Percentiles rank a stretch among this genome's conserved stretches.
phyloP scores from a whole-genome alignment of 1,284 basidiomycete species.

The Cutaneotrichosporon curvatum region DNA sequence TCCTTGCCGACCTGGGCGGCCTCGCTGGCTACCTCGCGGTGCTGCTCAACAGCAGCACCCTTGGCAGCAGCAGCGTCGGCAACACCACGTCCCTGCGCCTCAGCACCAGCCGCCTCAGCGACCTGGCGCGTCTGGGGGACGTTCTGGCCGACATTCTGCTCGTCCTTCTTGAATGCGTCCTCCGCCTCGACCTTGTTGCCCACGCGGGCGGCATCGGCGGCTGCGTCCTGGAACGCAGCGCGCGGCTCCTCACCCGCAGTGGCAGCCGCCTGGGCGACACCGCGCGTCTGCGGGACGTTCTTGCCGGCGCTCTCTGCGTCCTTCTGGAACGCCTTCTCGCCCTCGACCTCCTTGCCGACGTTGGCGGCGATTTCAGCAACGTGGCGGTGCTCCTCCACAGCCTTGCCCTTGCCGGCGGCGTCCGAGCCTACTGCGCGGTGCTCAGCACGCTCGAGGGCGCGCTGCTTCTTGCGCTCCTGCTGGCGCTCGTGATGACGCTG shows the following conservation, averaged over 20 bases:
- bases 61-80: not conserved
- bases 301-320: not conserved
- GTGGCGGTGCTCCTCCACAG: not conserved
- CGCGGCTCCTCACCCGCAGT: no score
- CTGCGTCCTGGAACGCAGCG: not conserved
- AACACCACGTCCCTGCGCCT: no score
- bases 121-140: not conserved
- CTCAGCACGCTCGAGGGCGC: conserved; percentile 1
- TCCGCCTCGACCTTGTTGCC: not conserved
- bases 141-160: not conserved
- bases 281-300: conserved; percentile 1
- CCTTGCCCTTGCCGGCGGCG: not conserved
- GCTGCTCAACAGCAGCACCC: not conserved
- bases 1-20: not conserved
- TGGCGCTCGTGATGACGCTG: not conserved
- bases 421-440: conserved; percentile 1
- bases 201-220: not conserved
- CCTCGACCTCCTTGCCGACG: not conserved
- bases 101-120: not conserved
- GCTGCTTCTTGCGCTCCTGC: conserved; percentile 6
- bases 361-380: not conserved
- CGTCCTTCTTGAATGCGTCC: not conserved
- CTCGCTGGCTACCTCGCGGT: not conserved
- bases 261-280: not conserved
- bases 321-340: not conserved